Conservation (phyloP, 352 stramenopile species). For the Pythium insidiosum region DNA sequence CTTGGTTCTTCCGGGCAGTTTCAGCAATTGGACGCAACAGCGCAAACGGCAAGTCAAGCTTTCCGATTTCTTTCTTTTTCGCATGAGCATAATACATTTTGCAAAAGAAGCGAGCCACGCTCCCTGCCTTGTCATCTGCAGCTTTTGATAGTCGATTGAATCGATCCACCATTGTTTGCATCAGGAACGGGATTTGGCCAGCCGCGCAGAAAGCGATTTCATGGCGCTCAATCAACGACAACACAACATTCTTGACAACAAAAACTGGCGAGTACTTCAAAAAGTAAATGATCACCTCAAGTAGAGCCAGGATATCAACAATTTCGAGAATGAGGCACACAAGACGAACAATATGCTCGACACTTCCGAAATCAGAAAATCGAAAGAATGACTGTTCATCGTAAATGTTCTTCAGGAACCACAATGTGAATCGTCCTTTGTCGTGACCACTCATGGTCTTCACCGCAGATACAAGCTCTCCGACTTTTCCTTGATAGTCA, state of each 20-base stretch:
- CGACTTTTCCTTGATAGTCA: conserved; percentile 78
- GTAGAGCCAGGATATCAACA: conserved; percentile 63
- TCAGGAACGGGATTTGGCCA: conserved; percentile 68
- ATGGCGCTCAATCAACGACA: conserved; percentile 77
- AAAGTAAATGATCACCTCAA: conserved; percentile 83
- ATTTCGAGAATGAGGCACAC: conserved; percentile 79
- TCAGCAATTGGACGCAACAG: conserved; percentile 68
- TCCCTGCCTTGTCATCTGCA: conserved; percentile 65
- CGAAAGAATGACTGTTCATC: conserved; percentile 70
- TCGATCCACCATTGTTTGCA: conserved; percentile 80
- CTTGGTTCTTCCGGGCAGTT: conserved; percentile 77
- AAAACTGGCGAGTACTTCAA: conserved; percentile 62
- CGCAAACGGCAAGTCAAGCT: conserved; percentile 63
- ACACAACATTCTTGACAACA: conserved; percentile 75
- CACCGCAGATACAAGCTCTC: conserved; percentile 73
- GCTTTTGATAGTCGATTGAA: conserved; percentile 62
- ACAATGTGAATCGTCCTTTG: conserved; percentile 74
- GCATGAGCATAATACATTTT: conserved; percentile 80
- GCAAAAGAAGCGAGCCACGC: conserved; percentile 75
- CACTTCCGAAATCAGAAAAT: conserved; percentile 74
- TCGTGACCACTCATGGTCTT: conserved; percentile 85
- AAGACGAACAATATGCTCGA: conserved; percentile 77
- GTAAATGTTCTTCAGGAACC: conserved; percentile 82
- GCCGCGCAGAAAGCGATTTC: conserved; percentile 78
- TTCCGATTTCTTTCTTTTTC: conserved; percentile 77